Percentiles rank a stretch among this genome's conserved stretches.
These are phyloP conservation scores for Diaporthe sp. DNA, from an alignment of 2,329 filamentous ascomycete genomes.

Conservation along the genomic window DNA sequence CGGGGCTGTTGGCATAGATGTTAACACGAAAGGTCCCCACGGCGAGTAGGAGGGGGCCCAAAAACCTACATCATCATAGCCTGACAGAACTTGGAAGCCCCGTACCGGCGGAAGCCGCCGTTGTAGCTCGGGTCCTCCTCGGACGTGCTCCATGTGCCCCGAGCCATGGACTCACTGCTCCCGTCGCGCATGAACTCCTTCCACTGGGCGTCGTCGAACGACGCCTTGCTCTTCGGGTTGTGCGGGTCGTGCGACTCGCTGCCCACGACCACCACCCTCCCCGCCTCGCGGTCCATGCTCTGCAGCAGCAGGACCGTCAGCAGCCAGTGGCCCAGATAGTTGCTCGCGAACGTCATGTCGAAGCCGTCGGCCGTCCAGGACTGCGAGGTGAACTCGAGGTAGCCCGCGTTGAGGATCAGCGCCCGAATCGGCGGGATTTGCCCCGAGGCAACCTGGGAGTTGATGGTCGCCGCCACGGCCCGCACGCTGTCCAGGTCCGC, in stretches of 20 bases:
- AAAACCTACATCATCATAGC: constrained; percentile 51
- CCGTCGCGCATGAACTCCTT: constrained; percentile 43
- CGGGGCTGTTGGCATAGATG: constrained; percentile 43
- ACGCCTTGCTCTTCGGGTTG: constrained; percentile 21
- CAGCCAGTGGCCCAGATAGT: constrained; percentile 49
- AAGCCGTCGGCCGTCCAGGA: constrained; percentile 39
- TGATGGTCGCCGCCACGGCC: constrained; percentile 48
- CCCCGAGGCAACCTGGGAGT: constrained; percentile 48
- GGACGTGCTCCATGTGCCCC: constrained; percentile 46
- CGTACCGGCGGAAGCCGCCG: constrained; percentile 49
- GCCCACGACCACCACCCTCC: constrained; percentile 44
- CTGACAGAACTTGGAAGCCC: constrained; percentile 50
- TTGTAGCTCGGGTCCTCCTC: constrained; percentile 44
- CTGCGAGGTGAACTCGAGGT: constrained; percentile 45
- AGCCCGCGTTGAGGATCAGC: constrained; percentile 54
- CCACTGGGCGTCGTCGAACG: constrained; percentile 7
- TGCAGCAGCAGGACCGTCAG: constrained; percentile 45
- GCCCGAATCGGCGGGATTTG: constrained; percentile 55
- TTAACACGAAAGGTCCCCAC: too few relatives aligned
- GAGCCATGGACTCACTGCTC: constrained; percentile 46
- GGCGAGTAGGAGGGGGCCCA: too few relatives aligned
- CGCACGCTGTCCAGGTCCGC: constrained; percentile 48
- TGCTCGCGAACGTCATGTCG: constrained; percentile 45
- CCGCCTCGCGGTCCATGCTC: constrained; percentile 45
- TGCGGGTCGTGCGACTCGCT: constrained; percentile 40